Evolutionary conservation across 495 filamentous ascomycete genomes (phyloP).

Genomic region (Geopyxis carbonaria): DNA sequence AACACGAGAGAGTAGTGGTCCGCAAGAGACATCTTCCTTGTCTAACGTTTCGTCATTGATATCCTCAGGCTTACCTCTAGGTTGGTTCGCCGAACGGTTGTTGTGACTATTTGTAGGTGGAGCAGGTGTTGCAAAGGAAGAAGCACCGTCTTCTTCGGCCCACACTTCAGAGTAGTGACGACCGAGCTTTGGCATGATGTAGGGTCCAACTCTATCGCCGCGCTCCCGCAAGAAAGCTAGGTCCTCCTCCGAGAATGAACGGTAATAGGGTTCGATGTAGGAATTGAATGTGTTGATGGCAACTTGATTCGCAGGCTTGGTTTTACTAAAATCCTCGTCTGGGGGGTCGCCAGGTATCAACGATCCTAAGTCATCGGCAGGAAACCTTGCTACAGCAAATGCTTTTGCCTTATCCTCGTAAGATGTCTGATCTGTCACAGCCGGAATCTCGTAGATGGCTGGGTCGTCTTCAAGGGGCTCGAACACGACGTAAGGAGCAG

Average conservation of each 20-base stretch:
- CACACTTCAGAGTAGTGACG: conserved; percentile 75
- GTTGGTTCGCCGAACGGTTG: conserved; percentile 55
- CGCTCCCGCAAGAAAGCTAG: conserved; percentile 81
- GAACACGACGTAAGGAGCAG: conserved; percentile 47
- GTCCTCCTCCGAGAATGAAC: conserved; percentile 83
- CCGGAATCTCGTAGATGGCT: conserved; percentile 82
- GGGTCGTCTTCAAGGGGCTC: conserved; percentile 86
- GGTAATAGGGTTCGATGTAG: conserved; percentile 80
- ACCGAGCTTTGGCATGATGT: conserved; percentile 71
- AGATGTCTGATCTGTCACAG: conserved; percentile 51
- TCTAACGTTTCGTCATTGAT: conserved; percentile 72
- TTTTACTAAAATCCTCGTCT: conserved; percentile 85
- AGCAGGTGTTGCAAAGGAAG: conserved; percentile 23
- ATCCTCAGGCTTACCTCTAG: conserved; percentile 66
- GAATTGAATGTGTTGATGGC: conserved; percentile 73
- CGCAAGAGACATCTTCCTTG: conserved; percentile 78
- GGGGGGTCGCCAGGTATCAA: conserved; percentile 61
- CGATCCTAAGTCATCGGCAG: conserved; percentile 57
- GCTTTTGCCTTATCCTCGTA: conserved; percentile 71
- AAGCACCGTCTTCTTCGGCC: conserved; percentile 67
- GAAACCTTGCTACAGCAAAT: conserved; percentile 72
- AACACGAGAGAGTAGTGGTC: conserved; percentile 68
- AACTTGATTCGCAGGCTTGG: conserved; percentile 87
- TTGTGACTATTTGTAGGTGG: conserved; percentile 33
- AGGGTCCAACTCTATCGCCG: conserved; percentile 65